Conservation (phyloP, 2,329 filamentous ascomycete genomes). For the Colletotrichum cordylinicola region DNA sequence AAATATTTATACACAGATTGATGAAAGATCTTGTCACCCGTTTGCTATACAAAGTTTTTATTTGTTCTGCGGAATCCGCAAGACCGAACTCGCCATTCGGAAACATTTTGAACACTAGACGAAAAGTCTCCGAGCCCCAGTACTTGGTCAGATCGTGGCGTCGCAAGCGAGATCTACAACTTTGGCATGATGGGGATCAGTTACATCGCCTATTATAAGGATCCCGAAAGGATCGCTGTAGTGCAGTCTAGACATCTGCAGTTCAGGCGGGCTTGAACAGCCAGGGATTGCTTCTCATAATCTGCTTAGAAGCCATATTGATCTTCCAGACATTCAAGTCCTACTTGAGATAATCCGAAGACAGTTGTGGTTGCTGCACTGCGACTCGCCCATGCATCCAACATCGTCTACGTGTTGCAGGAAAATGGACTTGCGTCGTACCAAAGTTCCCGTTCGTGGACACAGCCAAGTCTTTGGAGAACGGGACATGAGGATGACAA, state of each 20-base stretch:
- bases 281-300: not conserved
- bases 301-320: not conserved
- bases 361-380: not conserved
- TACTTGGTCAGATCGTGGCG: not conserved
- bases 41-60: not conserved
- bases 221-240: not conserved
- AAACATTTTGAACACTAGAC: not conserved
- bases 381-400: not conserved
- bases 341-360: not conserved
- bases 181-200: fast-evolving
- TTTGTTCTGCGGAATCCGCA: fast-evolving
- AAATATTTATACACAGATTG: not conserved
- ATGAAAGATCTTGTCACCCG: not conserved
- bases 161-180: not conserved
- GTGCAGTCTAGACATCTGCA: fast-evolving
- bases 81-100: not conserved
- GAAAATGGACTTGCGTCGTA: not conserved
- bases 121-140: not conserved
- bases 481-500: not conserved
- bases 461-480: not conserved
- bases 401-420: not conserved
- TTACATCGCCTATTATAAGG: not conserved
- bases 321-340: not conserved
- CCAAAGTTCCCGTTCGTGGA: not conserved
- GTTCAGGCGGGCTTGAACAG: not conserved